Evolutionary conservation across 768 basidiomycete species (phyloP).

Genomic region (Boletellus sp.): DNA sequence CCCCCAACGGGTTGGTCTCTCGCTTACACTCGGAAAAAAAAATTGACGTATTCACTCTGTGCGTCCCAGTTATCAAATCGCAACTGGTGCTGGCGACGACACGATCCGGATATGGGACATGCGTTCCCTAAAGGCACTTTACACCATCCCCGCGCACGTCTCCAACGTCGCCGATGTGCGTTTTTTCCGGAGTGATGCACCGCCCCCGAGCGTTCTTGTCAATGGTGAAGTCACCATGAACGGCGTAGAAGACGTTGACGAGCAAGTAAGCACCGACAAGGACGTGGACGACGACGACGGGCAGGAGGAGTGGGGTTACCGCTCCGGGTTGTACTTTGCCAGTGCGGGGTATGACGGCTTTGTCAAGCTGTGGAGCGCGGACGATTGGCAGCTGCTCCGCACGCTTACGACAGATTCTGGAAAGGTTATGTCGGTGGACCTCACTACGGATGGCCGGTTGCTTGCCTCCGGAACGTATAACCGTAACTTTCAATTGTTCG

Average conservation of each 20-base stretch:
- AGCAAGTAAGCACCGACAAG: constrained; percentile 29
- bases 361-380: constrained; percentile 95
- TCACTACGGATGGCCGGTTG: constrained; percentile 76
- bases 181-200: constrained; percentile 77
- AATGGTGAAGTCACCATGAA: constrained; percentile 51
- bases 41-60: constrained; percentile 9
- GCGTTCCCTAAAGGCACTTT: constrained; percentile 85
- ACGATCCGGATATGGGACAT: constrained; percentile 99
- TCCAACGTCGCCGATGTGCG: constrained; percentile 94
- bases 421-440: constrained; percentile 99
- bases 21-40: background rate
- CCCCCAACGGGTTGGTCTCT: constrained; percentile 83
- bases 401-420: constrained; percentile 90
- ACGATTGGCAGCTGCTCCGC: constrained; percentile 93
- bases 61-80: constrained; percentile 82
- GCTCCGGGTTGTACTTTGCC: constrained; percentile 88
- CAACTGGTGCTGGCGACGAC: constrained; percentile 95
- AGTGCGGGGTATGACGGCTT: constrained; percentile 93
- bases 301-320: constrained; percentile 70
- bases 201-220: constrained; percentile 39
- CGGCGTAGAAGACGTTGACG: constrained; percentile 34
- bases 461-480: constrained; percentile 91
- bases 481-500: constrained; percentile 90
- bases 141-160: constrained; percentile 94
- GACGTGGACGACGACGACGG: constrained; percentile 25